Evolutionary conservation across 83 land plant genomes (phyloP).

Genomic region (Diphasiastrum complanatum): DNA sequence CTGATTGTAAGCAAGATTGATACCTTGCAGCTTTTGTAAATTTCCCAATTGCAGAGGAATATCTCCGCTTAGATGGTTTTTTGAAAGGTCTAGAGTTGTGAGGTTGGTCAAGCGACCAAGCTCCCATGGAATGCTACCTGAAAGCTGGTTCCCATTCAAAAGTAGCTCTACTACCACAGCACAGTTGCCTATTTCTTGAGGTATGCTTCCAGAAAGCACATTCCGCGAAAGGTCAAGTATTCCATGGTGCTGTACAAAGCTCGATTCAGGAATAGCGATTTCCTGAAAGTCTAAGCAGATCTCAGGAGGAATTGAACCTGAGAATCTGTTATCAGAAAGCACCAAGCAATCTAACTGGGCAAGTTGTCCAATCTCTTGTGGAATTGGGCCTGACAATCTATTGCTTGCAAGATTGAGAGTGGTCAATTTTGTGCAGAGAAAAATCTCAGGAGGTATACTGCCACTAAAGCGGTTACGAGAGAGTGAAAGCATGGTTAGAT

Average conservation of each 20-base stretch:
- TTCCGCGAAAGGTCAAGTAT: constrained; percentile 8
- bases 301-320: constrained; percentile 1
- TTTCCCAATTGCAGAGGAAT: constrained; percentile 11
- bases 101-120: background rate
- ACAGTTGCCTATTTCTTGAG: constrained; percentile 1
- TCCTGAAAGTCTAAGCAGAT: constrained; percentile 4
- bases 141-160: background rate
- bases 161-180: constrained; percentile 2
- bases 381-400: background rate
- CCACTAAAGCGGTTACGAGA: background rate
- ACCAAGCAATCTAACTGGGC: background rate
- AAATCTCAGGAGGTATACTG: background rate
- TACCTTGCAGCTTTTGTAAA: constrained; percentile 11
- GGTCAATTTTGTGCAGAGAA: background rate
- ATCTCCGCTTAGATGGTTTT: background rate
- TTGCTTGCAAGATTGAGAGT: background rate
- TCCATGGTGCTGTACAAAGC: constrained; percentile 9
- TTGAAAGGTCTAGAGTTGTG: constrained; percentile 1
- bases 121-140: constrained; percentile 6
- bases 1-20: constrained; percentile 9
- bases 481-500: background rate
- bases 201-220: background rate
- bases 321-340: background rate
- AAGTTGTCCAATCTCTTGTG: constrained; percentile 1
- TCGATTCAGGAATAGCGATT: constrained; percentile 2